These are phyloP conservation scores for Claviceps paspali DNA, from an alignment of 2,329 filamentous ascomycete species.

Conservation along the genomic window DNA sequence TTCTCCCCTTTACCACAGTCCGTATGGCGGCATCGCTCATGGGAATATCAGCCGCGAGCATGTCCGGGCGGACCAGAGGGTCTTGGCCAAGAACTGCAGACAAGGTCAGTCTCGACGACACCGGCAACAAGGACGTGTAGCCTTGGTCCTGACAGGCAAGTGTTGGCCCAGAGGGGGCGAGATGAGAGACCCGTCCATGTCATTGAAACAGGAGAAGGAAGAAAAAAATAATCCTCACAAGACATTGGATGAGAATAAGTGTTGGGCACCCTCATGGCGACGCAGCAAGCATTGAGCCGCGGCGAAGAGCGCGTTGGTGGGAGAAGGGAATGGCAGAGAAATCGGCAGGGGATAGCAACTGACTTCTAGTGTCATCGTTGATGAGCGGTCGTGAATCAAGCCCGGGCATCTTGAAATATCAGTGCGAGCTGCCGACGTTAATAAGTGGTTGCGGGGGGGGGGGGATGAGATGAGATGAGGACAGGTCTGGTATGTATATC, in stretches of 20 bases:
- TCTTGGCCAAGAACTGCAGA: constrained; percentile 79
- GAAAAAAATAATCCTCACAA: too few species aligned
- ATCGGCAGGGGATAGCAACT: constrained; percentile 9
- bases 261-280: too few species aligned
- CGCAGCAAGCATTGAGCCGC: too few species aligned
- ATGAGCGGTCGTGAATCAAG: constrained; percentile 24
- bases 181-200: too few species aligned
- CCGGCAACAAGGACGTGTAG: neutral
- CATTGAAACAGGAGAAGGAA: too few species aligned
- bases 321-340: neutral
- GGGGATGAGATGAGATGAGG: too few species aligned
- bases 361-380: constrained; percentile 30
- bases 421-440: neutral
- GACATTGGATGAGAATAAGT: too few species aligned
- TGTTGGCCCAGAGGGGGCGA: neutral
- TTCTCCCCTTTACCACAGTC: constrained; percentile 57
- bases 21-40: constrained; percentile 45
- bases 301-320: neutral
- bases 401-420: constrained; percentile 22
- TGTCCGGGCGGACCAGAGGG: constrained; percentile 75
- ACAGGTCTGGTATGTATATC: too few species aligned
- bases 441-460: too few species aligned
- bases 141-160: neutral
- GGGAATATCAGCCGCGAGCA: constrained; percentile 77
- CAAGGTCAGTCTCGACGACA: constrained; percentile 8